Evolutionary conservation across 148 eudicot genomes (phyloP), one percentile per base, ranked within the genome.

Genomic region (Amaranthus hypochondriacus): DNA sequence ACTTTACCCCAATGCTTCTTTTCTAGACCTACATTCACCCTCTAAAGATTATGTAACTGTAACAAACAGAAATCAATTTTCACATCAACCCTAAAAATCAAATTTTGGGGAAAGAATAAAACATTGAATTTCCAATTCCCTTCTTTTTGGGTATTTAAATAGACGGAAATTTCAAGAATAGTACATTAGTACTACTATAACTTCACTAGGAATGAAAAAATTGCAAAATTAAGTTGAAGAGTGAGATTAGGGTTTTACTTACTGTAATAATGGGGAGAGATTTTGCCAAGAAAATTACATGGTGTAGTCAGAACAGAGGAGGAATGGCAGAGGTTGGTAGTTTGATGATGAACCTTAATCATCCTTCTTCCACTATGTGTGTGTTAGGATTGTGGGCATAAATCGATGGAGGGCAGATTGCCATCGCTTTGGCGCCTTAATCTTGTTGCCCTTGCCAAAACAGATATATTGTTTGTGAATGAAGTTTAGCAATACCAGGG

Each of bases 371-470:
- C 21, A 55, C 50, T 44, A 15, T 62, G 51, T 57, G 49, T 60
- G 56, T 61, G 47, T 48, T 2, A 49, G 59, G 9, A 8, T 56
- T 6, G 5, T 43, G 5, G 39, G 9, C 1, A 3, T 56, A 10
- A 62, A 62, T 7, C 42, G 28, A 63, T 76, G 74, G 74, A 59
- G 52, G 69, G 73, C 61, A 76, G 6, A 42, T 6, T 58, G 46
- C 18, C 73, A 13, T 11, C 44, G 65, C 63, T 66, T 77, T 72
- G 71, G 76, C 72, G 71, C 76, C 75, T 57, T 77, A 47, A 46
- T 64, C 68, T 39, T 47, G 48, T 9, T 13, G 68, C 18, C 62
- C 62, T 28, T 28, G 39, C 39, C 39, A 28, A 28, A 28, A 28
- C 39, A 28, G 39, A 28, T 28, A 28, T 28, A 28, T 28, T 28